These are phyloP conservation scores for Colletotrichum navitas DNA, from an alignment of 2,329 filamentous ascomycete species.

Conservation along the genomic window DNA sequence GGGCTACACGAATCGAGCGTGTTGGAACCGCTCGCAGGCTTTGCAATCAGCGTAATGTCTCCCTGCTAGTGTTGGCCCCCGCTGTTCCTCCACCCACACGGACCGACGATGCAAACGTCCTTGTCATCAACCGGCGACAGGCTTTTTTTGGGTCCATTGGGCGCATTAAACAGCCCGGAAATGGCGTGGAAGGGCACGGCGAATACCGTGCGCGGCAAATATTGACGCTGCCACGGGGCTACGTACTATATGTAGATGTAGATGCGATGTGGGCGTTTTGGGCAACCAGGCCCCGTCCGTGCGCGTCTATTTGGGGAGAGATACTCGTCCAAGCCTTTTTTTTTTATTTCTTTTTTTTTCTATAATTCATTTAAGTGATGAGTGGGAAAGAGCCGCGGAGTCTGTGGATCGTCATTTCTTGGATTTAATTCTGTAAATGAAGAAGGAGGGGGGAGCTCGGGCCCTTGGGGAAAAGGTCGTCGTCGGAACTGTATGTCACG, in stretches of 20 bases:
- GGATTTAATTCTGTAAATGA: too few relatives aligned
- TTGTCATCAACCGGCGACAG: not conserved
- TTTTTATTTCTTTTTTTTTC: too few relatives aligned
- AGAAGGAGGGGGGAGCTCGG: too few relatives aligned
- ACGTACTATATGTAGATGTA: not conserved
- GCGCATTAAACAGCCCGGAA: not conserved
- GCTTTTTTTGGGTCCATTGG: not conserved
- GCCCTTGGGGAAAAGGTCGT: not conserved
- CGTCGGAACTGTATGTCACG: not conserved
- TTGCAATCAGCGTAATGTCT: not conserved
- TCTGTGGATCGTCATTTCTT: not conserved
- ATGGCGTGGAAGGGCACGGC: not conserved
- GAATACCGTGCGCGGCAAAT: constrained; percentile 4
- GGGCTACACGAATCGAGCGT: not conserved
- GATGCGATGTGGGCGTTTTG: not conserved
- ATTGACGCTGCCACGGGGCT: not conserved
- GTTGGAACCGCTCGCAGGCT: too few relatives aligned
- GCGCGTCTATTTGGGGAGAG: constrained; percentile 25
- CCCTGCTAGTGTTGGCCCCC: too few relatives aligned
- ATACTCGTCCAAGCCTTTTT: not conserved
- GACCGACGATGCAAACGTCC: constrained; percentile 12
- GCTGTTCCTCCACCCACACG: not conserved
- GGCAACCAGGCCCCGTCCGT: constrained; percentile 7
- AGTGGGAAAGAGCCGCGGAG: not conserved
- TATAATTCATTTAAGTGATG: too few relatives aligned